Evolutionary conservation across 164 flowering plant species (phyloP), one percentile per base, ranked within the genome.

Genomic region (Liquidambar formosana): DNA sequence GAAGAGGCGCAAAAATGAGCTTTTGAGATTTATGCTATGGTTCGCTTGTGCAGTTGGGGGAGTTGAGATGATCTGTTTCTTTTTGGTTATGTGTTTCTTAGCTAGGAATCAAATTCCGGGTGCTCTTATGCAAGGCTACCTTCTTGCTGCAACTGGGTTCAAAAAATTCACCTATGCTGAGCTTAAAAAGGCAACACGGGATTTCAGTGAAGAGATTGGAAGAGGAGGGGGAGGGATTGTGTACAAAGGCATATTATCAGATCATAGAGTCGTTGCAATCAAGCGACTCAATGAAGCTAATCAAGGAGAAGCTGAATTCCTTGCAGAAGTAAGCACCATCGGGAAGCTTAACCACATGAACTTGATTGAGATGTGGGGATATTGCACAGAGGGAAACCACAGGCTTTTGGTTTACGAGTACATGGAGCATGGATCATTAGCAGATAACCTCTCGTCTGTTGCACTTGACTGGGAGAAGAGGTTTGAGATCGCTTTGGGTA

Each of bases 401-500:
- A 33, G 41, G 41, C 41, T 33, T 33, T 33, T 33, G 6, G 41
- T 33, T 33, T 33, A 33, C 41, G 41, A 33, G 41, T 33, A 33
- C 41, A 33, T 33, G 41, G 41, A 33, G 41, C 41, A 33, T 33
- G 41, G 41, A 33, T 33, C 41, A 33, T 33, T 33, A 33, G 41
- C 41, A 33, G 41, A 33, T 33, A 33, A 33, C 41, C 41, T 33
- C 41, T 33, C 41, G 4, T 33, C 41, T 10, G 53, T 57, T 21
- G 12, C 51, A 18, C 70, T 76, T 6, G 67, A 63, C 41, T 71
- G 75, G 77, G 33, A 46, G 12, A 66, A 53, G 23, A 72, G 75
- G 61, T 75, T 33, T 44, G 69, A 72, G 8, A 73, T 79, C 25
- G 82, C 81, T 0, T 16, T 69, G 4, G 80, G 77, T 0, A 71